A percentile compares a stretch with the other conserved stretches of the same genome.
phyloP scores from a whole-genome alignment of 2,329 filamentous ascomycete genomes.

The Bisporella sp. region DNA sequence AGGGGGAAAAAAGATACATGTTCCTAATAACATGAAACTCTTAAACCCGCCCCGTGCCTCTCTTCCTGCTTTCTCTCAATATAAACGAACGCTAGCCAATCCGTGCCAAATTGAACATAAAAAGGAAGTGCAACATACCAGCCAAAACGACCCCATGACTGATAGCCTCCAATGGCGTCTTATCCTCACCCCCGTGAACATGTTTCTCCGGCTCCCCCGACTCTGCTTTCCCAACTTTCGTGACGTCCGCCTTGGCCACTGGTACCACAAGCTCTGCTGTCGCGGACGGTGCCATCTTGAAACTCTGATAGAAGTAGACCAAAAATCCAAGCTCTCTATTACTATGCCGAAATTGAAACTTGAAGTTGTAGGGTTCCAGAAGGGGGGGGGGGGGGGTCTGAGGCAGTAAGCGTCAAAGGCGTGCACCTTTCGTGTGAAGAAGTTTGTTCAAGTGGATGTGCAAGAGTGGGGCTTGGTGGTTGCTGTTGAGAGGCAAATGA shows the following conservation, averaged over 20 bases:
- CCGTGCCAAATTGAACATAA: background rate
- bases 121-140: slow-evolving; percentile 12
- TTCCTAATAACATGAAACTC: too few relatives aligned
- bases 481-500: too few relatives aligned
- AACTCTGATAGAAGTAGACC: too few relatives aligned
- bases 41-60: too few relatives aligned
- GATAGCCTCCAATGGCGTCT: slow-evolving; percentile 27
- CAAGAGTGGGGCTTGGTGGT: background rate
- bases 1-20: too few relatives aligned
- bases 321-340: too few relatives aligned
- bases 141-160: slow-evolving; percentile 25
- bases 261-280: slow-evolving; percentile 8
- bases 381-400: too few relatives aligned
- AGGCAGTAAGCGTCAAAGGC: too few relatives aligned
- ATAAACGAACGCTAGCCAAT: background rate
- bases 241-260: slow-evolving; percentile 9
- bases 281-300: slow-evolving; percentile 16
- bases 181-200: slow-evolving; percentile 22
- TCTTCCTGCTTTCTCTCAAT: background rate
- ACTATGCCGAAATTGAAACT: too few relatives aligned
- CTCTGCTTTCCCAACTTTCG: background rate
- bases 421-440: too few relatives aligned
- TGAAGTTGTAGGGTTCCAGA: too few relatives aligned
- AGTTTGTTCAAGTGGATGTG: background rate
- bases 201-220: slow-evolving; percentile 11